Percentiles rank a stretch among this genome's conserved stretches.
These are phyloP conservation scores for Plasmodium malariae DNA, from an alignment of 169 alveolate species.

Conservation along the genomic window DNA sequence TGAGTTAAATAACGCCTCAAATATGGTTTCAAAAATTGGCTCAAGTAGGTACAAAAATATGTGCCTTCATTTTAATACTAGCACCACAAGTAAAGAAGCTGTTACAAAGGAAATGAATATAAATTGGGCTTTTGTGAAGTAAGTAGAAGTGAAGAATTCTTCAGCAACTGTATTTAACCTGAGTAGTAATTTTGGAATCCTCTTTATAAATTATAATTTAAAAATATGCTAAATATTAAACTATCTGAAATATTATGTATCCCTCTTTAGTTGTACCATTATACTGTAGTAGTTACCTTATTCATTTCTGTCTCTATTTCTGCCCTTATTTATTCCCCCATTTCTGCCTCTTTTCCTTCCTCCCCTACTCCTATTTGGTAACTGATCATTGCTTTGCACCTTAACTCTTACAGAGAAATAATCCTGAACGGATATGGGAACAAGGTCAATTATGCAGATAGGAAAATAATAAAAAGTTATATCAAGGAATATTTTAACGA, in stretches of 20 bases:
- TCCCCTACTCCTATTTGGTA: too few relatives aligned
- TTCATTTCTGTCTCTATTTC: too few relatives aligned
- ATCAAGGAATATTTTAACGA: conserved; percentile 70
- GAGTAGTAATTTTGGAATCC: too few relatives aligned
- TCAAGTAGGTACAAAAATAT: not conserved
- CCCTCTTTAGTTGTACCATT: too few relatives aligned
- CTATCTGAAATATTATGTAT: too few relatives aligned
- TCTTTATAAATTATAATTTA: too few relatives aligned
- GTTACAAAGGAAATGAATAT: conserved; percentile 18
- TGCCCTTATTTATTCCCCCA: not conserved
- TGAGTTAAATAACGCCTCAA: too few relatives aligned
- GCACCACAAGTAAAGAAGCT: not conserved
- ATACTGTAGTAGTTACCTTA: too few relatives aligned
- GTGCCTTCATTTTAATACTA: not conserved
- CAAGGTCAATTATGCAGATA: conserved; percentile 20
- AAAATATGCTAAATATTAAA: too few relatives aligned
- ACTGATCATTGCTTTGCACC: too few relatives aligned
- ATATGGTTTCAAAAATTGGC: not conserved
- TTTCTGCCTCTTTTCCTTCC: not conserved
- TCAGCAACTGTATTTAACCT: too few relatives aligned
- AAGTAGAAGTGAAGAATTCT: too few relatives aligned
- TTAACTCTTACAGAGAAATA: conserved; percentile 17
- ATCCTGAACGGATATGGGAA: conserved; percentile 64
- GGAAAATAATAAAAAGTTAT: conserved; percentile 67
- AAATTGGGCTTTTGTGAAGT: conserved; percentile 66